Evolutionary conservation across 192 early-diverging fungal genomes (phyloP), one percentile per base, ranked within the genome.

Genomic region (Diversispora eburnea): DNA sequence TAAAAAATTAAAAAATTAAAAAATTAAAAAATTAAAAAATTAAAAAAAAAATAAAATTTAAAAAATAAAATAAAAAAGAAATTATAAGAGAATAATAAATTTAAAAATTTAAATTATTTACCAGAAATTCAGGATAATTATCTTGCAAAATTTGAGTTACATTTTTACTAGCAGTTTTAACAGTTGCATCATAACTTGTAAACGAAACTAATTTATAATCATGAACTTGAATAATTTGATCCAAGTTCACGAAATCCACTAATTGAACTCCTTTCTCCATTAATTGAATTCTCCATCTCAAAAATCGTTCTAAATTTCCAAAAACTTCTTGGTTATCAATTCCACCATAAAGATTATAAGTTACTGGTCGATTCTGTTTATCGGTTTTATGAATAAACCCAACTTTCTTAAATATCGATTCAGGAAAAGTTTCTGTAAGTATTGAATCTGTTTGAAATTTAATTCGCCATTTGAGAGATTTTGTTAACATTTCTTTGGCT

Each of bases 91-190:
- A 33, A 33, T 33, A 33, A 33, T 33, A 33, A 33, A 33, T 33
- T 33, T n/a, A n/a, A 33, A 33, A 33, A 33, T 33, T 33, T 33
- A 5, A 4, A 19, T 15, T 67, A 47, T 48, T 77, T 55, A 83
- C 83, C 80, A 89, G 77, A 10, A 86, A 83, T 78, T 89, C 88
- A 0, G 88, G 88, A 70, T 89, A 89, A 61, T 89, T 89, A 62
- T 89, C 88, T 7, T 84, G 83, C 81, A 89, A 78, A 48, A 87
- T 59, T 54, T 85, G 76, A 20, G 87, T 83, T 3, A 83, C 77
- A 43, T 75, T 77, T 64, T 83, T 85, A 13, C 86, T 87, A 12
- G 88, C 88, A 17, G 77, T 70, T 22, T 85, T 80, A 5, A 84
- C 78, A 56, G 73, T 78, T 45, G 81, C 77, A 77, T 84, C 81